Evolutionary conservation across 202 grass and related monocot genomes (phyloP).

Genomic region (Hordeum pubiflorum): DNA sequence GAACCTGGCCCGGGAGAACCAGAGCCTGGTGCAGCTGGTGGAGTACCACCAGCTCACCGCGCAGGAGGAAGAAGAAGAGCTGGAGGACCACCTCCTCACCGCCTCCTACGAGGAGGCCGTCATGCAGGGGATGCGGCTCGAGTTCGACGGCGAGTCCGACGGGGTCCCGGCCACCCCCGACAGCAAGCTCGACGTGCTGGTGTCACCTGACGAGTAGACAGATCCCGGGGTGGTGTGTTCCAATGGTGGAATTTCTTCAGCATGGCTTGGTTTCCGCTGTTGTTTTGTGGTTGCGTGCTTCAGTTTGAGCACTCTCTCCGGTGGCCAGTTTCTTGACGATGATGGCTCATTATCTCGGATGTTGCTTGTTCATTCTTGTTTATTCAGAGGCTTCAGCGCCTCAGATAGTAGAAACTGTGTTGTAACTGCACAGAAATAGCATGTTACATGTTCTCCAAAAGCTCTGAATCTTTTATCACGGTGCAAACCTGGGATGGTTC

Average conservation of each 20-base stretch:
- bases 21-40: slow-evolving; percentile 74
- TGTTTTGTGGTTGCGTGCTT: neutral
- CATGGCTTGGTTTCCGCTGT: neutral
- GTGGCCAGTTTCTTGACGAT: neutral
- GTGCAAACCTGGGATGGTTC: neutral
- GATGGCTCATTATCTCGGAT: neutral
- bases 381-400: neutral
- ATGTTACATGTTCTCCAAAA: neutral
- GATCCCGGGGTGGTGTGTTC: no score
- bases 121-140: slow-evolving; percentile 51
- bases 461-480: neutral
- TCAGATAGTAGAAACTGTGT: neutral
- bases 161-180: slow-evolving; percentile 5
- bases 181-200: slow-evolving; percentile 8
- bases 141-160: slow-evolving; percentile 15
- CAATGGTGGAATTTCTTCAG: slow-evolving; percentile 17
- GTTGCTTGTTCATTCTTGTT: neutral
- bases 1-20: slow-evolving; percentile 66
- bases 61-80: neutral
- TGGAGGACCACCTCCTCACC: slow-evolving; percentile 14
- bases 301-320: slow-evolving; percentile 1
- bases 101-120: slow-evolving; percentile 56
- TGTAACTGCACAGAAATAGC: neutral
- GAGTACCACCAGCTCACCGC: slow-evolving; percentile 95
- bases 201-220: neutral